Base-by-base conservation (phyloP, 2,329 filamentous ascomycete genomes). In the Colletotrichum sidae region DNA sequence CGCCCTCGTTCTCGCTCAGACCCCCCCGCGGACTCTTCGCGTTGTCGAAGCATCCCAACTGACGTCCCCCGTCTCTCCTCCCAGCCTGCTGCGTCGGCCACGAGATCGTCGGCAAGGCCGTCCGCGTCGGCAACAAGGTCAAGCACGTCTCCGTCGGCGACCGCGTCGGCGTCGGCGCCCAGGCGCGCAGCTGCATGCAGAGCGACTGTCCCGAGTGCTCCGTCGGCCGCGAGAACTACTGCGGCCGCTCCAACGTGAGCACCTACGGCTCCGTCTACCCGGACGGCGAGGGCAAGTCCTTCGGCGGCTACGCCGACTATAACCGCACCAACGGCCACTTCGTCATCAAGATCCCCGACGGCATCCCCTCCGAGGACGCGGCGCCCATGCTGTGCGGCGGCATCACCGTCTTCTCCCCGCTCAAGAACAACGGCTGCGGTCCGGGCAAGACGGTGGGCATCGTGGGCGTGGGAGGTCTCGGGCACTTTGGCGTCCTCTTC, bases 361-460 rank as follows among this genome's bases (percentile, higher is more conserved):
- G 74, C 4, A 60, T 84, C 5, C 68, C 74, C 1, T 77, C 76
- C 0, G 81, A 79, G 53, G 67, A 77, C 46, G 80, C 81, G 2
- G 83, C 90, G 17, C 90, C 90, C 3, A 88, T 93, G 85, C 80
- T 93, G 37, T 93, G 91, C 72, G 91, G 85, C 33, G 90, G 91
- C 10, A 83, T 92, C 38, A 93, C 91, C 0, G 81, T 90, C 6
- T 93, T 84, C 73, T 81, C 83, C 9, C 90, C 91, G 1, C 75
- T 93, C 47, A 81, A 80, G 70, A 81, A 87, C 52, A 86, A 90
- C 68, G 87, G 86, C 2, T 86, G 84, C 53, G 91, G 90, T 0
- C 89, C 89, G 0, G 90, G 89, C 9, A 92, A 89, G 77, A 83
- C 76, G 15, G 87, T 93, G 2, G 90, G 87, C 0, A 85, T 92